phyloP scores from a whole-genome alignment of 2,329 filamentous ascomycete species.

The Botrytis tulipae region DNA sequence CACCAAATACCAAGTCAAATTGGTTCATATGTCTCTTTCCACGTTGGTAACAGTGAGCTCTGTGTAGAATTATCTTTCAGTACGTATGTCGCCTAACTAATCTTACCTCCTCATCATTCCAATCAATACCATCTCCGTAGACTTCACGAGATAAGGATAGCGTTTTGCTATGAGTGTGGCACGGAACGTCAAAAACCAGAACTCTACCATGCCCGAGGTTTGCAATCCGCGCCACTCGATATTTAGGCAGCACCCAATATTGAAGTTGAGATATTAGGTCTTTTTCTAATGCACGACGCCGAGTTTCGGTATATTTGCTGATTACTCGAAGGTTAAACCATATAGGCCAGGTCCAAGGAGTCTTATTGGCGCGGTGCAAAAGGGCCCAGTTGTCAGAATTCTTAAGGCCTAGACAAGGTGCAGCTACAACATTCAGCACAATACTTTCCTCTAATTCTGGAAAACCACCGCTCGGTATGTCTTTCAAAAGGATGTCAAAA shows the following conservation, averaged over 20 bases:
- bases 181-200: background rate
- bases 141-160: background rate
- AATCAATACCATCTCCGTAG: background rate
- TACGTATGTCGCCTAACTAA: background rate
- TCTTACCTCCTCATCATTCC: background rate
- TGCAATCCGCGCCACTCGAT: background rate
- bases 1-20: no score
- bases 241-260: background rate
- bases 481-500: no score
- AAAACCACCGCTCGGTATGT: no score
- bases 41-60: background rate
- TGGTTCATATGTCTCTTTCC: background rate
- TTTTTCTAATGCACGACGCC: background rate
- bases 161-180: background rate
- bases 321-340: background rate
- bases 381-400: no score
- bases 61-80: background rate
- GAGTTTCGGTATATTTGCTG: background rate
- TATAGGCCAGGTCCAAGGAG: background rate
- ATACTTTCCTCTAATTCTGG: no score
- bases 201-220: background rate
- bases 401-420: no score
- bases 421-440: no score
- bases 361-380: no score
- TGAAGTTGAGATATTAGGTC: background rate